Percentiles rank a stretch among this genome's conserved stretches.
Evolutionary conservation across 2,329 filamentous ascomycete species (phyloP).

Genomic region (Alternaria tenuissima): DNA sequence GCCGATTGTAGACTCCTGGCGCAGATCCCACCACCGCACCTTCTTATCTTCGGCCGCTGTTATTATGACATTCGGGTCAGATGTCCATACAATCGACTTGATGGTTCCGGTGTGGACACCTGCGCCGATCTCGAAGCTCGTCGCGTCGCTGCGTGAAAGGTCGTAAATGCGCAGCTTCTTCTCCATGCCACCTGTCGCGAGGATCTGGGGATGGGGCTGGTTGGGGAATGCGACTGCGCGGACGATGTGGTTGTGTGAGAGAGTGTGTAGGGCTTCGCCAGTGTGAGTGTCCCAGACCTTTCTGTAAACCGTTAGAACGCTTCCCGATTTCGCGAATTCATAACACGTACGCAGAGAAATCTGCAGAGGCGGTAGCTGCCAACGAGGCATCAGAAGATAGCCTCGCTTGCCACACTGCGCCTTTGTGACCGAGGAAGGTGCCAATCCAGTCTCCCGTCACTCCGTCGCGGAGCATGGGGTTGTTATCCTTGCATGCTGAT

Average conservation of each 20-base stretch:
- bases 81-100: conserved; percentile 95
- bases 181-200: conserved; percentile 94
- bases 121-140: conserved; percentile 84
- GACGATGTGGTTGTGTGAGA: conserved; percentile 95
- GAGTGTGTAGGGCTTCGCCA: conserved; percentile 84
- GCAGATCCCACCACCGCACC: conserved; percentile 92
- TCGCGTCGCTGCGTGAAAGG: conserved; percentile 66
- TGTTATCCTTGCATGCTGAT: conserved; percentile 96
- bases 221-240: conserved; percentile 85
- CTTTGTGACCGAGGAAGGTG: conserved; percentile 97
- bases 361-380: conserved; percentile 91
- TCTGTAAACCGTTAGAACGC: conserved; percentile 58
- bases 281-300: conserved; percentile 98
- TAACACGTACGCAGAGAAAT: conserved; percentile 83
- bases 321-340: not conserved
- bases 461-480: conserved; percentile 97
- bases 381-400: conserved; percentile 87
- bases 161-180: conserved; percentile 97
- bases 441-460: conserved; percentile 84
- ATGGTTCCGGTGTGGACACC: conserved; percentile 87
- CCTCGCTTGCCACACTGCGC: conserved; percentile 94
- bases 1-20: conserved; percentile 75
- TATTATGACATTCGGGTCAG: conserved; percentile 84
- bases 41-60: conserved; percentile 92
- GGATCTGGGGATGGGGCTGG: conserved; percentile 76